Evolutionary conservation across 805 yeast genomes (phyloP).

Genomic region (Zygosaccharomyces siamensis): DNA sequence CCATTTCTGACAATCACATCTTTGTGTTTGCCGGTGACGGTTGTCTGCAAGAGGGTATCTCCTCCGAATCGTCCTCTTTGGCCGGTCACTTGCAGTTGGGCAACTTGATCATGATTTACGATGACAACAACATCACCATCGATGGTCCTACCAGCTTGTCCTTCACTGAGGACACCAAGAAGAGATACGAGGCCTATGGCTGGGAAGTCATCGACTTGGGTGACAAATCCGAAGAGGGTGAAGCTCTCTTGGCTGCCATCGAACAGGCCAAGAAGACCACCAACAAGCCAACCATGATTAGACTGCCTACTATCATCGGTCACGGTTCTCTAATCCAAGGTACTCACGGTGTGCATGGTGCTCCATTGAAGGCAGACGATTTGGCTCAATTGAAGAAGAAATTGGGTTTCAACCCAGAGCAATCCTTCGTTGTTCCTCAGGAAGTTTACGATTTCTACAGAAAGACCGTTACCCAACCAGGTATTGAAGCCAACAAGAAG

Average conservation of each 20-base stretch:
- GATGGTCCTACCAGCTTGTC: slow-evolving; percentile 89
- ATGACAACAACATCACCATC: slow-evolving; percentile 93
- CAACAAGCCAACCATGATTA: slow-evolving; percentile 85
- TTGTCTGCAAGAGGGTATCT: slow-evolving; percentile 96
- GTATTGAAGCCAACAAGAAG: slow-evolving; percentile 62
- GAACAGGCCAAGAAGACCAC: slow-evolving; percentile 69
- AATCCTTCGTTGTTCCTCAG: slow-evolving; percentile 71
- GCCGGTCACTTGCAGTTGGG: slow-evolving; percentile 95
- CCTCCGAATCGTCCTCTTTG: slow-evolving; percentile 87
- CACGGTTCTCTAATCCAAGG: slow-evolving; percentile 84
- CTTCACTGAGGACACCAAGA: slow-evolving; percentile 86
- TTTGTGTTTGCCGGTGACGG: slow-evolving; percentile 92
- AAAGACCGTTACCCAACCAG: slow-evolving; percentile 49
- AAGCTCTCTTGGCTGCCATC: slow-evolving; percentile 66
- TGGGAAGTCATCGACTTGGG: slow-evolving; percentile 80
- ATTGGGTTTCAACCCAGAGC: slow-evolving; percentile 84
- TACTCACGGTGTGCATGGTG: slow-evolving; percentile 90
- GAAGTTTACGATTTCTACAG: slow-evolving; percentile 74
- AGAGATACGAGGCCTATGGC: slow-evolving; percentile 86
- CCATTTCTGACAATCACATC: slow-evolving; percentile 68
- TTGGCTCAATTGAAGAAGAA: slow-evolving; percentile 75
- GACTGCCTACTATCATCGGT: slow-evolving; percentile 88
- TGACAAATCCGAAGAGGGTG: slow-evolving; percentile 77
- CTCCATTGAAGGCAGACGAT: slow-evolving; percentile 93
- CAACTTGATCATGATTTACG: slow-evolving; percentile 92